Base-by-base conservation (phyloP, 495 filamentous ascomycete genomes). In the Penicillium cinerascens region DNA sequence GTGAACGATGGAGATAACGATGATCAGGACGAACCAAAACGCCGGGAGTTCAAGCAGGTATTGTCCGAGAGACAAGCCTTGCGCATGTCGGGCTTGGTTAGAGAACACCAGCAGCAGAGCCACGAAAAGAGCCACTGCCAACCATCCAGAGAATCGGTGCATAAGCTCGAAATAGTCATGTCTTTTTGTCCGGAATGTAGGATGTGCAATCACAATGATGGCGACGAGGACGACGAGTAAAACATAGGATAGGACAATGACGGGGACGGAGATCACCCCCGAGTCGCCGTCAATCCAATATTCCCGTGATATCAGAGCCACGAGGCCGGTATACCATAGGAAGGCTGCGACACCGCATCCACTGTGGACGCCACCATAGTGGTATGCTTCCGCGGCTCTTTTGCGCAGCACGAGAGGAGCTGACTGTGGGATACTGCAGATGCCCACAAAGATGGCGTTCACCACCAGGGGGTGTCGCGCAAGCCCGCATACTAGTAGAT, bases 131-230 rank as follows among this genome's bases (percentile, higher is more conserved):
- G 70, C 71, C 15, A 88, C 59, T 9, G 72, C 72, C 0, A 69
- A 66, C 86, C 85, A 89, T 29, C 83, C 84, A 25, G 77, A 77
- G 58, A 82, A 88, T 18, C 86, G 79, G 59, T 89, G 86, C 42
- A 78, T 76, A 42, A 72, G 68, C 64, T 89, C 86, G 58, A 88
- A 89, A 44, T 73, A 68, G 71, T 88, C 79, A 64, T 88, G 85
- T 47, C 71, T 68, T 16, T 61, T 68, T 23, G 69, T 64, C 8
- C 85, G 78, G 8, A 87, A 56, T 2, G 60, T 44, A 0, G 85
- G 85, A 57, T 76, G 61, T 9, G 67, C 63, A 36, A 36, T 8
- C 10, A 10, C 15, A 36, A 44, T 44, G 42, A 44, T 26, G 22
- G 20, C 42, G 6, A 44, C 22, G 22, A 44, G 42, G n/a, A 23